Evolutionary conservation across 1,284 basidiomycete genomes (phyloP).

Genomic region (Pseudozyma thailandica): DNA sequence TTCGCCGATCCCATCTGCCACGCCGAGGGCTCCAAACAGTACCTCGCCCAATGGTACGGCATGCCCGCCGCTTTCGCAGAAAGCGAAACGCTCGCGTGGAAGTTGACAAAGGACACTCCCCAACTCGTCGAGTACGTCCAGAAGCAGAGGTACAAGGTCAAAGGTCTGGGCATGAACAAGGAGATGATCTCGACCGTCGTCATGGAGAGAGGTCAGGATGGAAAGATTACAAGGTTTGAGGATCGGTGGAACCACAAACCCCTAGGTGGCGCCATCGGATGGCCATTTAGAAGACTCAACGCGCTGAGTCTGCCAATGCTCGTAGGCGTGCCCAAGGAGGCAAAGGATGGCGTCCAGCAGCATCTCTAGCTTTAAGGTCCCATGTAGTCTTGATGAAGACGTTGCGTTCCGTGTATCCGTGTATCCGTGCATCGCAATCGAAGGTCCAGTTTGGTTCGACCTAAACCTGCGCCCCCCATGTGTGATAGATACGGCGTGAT

Average conservation of each 20-base stretch:
- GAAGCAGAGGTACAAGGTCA: slow-evolving; percentile 73
- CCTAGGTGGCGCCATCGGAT: slow-evolving; percentile 7
- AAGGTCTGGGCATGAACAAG: slow-evolving; percentile 70
- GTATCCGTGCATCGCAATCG: too few relatives aligned
- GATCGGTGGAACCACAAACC: slow-evolving; percentile 73
- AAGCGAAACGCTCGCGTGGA: slow-evolving; percentile 72
- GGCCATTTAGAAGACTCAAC: slow-evolving; percentile 41
- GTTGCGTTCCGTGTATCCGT: not conserved
- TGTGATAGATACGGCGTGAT: too few relatives aligned
- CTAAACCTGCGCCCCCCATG: too few relatives aligned
- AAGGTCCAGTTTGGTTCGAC: too few relatives aligned
- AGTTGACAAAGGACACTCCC: slow-evolving; percentile 72
- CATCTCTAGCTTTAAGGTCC: not conserved
- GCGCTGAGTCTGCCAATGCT: slow-evolving; percentile 23
- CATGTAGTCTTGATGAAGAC: too few relatives aligned
- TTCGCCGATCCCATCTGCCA: slow-evolving; percentile 72
- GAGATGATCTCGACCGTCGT: slow-evolving; percentile 75
- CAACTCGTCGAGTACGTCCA: slow-evolving; percentile 75
- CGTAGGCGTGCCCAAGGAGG: slow-evolving; percentile 23
- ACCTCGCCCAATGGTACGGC: slow-evolving; percentile 73
- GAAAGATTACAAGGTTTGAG: slow-evolving; percentile 74
- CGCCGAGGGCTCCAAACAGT: slow-evolving; percentile 20
- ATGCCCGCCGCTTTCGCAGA: slow-evolving; percentile 74
- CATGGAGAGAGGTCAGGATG: slow-evolving; percentile 75
- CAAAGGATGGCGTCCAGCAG: slow-evolving; percentile 5